Conservation (phyloP, 2,329 filamentous ascomycete genomes). For the Tolypocladium guangdongense region DNA sequence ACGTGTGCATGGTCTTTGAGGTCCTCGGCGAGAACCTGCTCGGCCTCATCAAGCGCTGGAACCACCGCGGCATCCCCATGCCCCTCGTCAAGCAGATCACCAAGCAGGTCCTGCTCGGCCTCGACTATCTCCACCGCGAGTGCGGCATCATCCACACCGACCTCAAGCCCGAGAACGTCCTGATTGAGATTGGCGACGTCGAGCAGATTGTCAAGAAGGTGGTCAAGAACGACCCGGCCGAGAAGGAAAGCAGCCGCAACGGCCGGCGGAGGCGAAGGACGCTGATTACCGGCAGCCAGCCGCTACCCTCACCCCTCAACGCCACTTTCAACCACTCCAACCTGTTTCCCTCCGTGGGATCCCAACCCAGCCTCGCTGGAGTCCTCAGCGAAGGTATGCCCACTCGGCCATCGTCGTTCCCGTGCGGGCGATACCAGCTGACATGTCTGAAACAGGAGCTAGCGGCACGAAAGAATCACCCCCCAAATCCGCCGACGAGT, state of each 20-base stretch:
- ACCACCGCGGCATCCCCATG: slow-evolving; percentile 94
- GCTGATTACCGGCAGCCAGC: slow-evolving; percentile 93
- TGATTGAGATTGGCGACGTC: slow-evolving; percentile 97
- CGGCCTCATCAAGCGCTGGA: slow-evolving; percentile 96
- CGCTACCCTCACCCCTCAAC: slow-evolving; percentile 87
- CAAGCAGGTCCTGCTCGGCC: slow-evolving; percentile 88
- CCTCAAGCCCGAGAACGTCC: slow-evolving; percentile 92
- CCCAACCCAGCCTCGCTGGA: slow-evolving; percentile 70
- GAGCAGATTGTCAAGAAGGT: slow-evolving; percentile 97
- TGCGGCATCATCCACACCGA: slow-evolving; percentile 99
- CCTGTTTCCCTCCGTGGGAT: slow-evolving; percentile 51
- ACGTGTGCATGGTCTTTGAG: slow-evolving; percentile 99
- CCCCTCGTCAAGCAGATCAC: slow-evolving; percentile 96
- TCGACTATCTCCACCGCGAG: slow-evolving; percentile 94
- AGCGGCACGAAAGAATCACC: slow-evolving; percentile 30
- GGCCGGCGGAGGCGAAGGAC: slow-evolving; percentile 82
- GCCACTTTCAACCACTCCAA: slow-evolving; percentile 77
- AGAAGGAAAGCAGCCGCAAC: slow-evolving; percentile 86
- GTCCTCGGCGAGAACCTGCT: slow-evolving; percentile 91
- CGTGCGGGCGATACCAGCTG: slow-evolving; percentile 5
- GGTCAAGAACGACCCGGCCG: slow-evolving; percentile 65
- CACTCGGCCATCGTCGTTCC: not conserved
- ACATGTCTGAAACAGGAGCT: slow-evolving; percentile 13
- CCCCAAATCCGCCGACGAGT: slow-evolving; percentile 46
- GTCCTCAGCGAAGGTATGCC: slow-evolving; percentile 67